Base-by-base conservation (phyloP, 164 flowering plant species). In the Aristolochia californica region DNA sequence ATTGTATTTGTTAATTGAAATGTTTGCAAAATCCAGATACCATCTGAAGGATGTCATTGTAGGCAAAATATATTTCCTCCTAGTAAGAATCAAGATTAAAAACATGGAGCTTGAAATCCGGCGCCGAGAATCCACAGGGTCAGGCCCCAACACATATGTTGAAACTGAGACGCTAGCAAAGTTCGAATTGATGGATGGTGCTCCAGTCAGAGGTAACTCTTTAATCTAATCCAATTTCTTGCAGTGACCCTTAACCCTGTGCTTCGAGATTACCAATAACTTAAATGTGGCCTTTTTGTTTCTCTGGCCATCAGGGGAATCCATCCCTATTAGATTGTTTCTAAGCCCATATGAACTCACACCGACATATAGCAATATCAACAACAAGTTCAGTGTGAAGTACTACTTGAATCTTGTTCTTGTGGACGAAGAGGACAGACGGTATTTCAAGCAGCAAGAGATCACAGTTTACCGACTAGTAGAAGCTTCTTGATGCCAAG, bases 61-160 rank as follows among this genome's bases (percentile, higher is more conserved):
- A 30, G 97, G 97, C 21, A 90, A 90, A 71, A 90, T 90, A 67
- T 90, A 90, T 65, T 90, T 90, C 71, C 94, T 90, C 62, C 94
- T 90, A 55, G 97, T 90, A 25, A 79, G 97, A 75, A 90, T 90
- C 71, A 90, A 87, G 81, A 77, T 90, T 50, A 90, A 90, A 53
- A 87, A 87, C 66, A 90, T 90, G 97, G 97, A 90, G 60, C 97
- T 90, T 60, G 97, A 90, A 83, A 85, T 90, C 28, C 76, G 97
- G 48, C 88, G 97, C 5, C 80, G 97, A 62, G 97, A 90, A 73
- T 90, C 97, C 55, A 90, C 97, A 16, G 97, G 97, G 48, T 79
- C 97, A 44, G 95, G 97, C 28, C 77, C 87, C 50, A 90, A 81
- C 64, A 87, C 97, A 28, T 94, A 85, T 73, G 95, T 90, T 58